Conservation (phyloP, 1,284 basidiomycete species). For the Leucoagaricus sp. region DNA sequence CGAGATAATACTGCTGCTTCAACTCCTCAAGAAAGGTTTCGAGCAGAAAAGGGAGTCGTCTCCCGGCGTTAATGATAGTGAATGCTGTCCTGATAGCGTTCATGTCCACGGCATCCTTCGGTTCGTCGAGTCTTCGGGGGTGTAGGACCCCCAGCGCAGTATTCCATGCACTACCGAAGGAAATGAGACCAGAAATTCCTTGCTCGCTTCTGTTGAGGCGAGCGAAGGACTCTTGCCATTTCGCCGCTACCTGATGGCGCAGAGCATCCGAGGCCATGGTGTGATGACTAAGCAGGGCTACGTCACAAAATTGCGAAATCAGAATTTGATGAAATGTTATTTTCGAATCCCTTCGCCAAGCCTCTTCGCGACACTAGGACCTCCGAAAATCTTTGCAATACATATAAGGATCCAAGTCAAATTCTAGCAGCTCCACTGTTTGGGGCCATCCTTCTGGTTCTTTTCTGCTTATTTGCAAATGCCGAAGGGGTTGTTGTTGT, state of each 20-base stretch:
- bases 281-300: slow-evolving; percentile 25
- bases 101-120: slow-evolving; percentile 34
- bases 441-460: no score
- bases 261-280: slow-evolving; percentile 57
- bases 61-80: slow-evolving; percentile 52
- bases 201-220: slow-evolving; percentile 62
- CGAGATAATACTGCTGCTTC: slow-evolving; percentile 55
- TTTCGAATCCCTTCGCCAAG: no score
- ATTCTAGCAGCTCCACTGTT: no score
- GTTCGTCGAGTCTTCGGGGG: slow-evolving; percentile 50
- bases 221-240: slow-evolving; percentile 72
- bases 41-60: slow-evolving; percentile 59
- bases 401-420: no score
- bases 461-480: no score
- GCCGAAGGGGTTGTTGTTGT: no score
- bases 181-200: slow-evolving; percentile 66
- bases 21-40: slow-evolving; percentile 76
- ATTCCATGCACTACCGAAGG: slow-evolving; percentile 69
- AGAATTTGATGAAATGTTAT: no score
- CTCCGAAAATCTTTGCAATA: no score
- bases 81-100: slow-evolving; percentile 53
- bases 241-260: slow-evolving; percentile 60
- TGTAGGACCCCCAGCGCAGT: slow-evolving; percentile 56
- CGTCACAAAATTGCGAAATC: no score
- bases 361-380: no score